phyloP scores from a whole-genome alignment of 257 asterid genomes.

The Nicotiana otophora region DNA sequence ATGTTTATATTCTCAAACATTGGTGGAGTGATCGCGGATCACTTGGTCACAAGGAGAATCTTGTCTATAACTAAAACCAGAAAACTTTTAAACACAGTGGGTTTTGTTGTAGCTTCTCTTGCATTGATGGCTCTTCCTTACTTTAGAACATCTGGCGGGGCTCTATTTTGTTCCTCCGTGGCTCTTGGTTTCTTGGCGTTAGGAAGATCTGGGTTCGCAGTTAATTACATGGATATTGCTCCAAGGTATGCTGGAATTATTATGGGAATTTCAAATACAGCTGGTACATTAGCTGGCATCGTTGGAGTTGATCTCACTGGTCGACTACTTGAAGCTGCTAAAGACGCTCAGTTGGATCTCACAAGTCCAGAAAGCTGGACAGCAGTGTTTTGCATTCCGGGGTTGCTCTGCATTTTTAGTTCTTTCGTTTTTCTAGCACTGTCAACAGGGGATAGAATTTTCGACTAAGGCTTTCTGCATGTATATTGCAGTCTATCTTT shows the following conservation, averaged over 20 bases:
- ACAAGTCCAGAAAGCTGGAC: slow-evolving; percentile 84
- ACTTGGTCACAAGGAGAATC: slow-evolving; percentile 49
- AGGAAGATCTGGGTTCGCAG: slow-evolving; percentile 95
- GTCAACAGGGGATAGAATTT: slow-evolving; percentile 85
- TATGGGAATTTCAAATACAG: slow-evolving; percentile 97
- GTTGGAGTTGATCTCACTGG: slow-evolving; percentile 92
- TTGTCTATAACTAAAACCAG: slow-evolving; percentile 69
- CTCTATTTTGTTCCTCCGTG: slow-evolving; percentile 66
- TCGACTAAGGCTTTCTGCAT: slow-evolving; percentile 47
- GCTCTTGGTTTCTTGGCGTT: slow-evolving; percentile 91
- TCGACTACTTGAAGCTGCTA: slow-evolving; percentile 80
- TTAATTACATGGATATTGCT: slow-evolving; percentile 92
- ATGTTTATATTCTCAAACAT: slow-evolving; percentile 86
- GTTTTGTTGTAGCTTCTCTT: slow-evolving; percentile 67
- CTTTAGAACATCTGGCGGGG: slow-evolving; percentile 74
- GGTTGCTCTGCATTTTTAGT: slow-evolving; percentile 70
- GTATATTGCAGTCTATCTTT: not conserved
- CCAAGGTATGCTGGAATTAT: slow-evolving; percentile 93
- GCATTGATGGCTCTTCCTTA: slow-evolving; percentile 68
- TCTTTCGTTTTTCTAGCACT: slow-evolving; percentile 59
- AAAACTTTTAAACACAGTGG: slow-evolving; percentile 67
- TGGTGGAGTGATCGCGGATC: slow-evolving; percentile 86
- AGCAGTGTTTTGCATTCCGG: slow-evolving; percentile 70
- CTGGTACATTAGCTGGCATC: slow-evolving; percentile 88
- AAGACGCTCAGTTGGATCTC: slow-evolving; percentile 58